Base-by-base conservation (phyloP, 306 rosid species). In the Luffa aegyptiaca region DNA sequence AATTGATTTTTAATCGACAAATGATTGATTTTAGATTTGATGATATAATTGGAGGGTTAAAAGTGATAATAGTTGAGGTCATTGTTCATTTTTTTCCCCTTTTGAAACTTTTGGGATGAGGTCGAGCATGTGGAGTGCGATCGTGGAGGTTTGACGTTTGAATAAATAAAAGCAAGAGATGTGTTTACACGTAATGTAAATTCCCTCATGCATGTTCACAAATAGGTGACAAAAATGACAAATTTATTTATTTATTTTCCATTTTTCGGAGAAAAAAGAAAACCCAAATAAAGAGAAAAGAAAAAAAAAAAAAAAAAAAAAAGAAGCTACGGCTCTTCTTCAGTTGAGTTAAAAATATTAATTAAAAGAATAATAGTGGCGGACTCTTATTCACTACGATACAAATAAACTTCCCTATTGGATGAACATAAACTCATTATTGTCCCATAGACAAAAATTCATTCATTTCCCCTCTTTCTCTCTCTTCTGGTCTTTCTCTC, bases 361-460 rank as follows among this genome's bases (percentile, higher is more conserved):
- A 26, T 49, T 26, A 26, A n/a, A 26, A 26, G 59, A 48, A 48
- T 2, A 68, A 42, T 8, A 65, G 26, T 18, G 20, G 39, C n/a
- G 21, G 73, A 65, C 48, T 65, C 72, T 65, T 65, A 41, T 37
- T 37, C 33, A 26, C 36, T 26, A 72, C 5, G 59, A 31, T 72
- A 72, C 57, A 72, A 48, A 49, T 73, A 14, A 75, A 75, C 35
- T 74, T 70, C 78, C 63, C 78, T 16, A 31, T 74, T 74, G 79
- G 79, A 52, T 75, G 79, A 75, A 52, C 79, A 52, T 53, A 75
- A n/a, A 37, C 79, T 33, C 78, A 75, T 75, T 75, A 75, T 51
- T 75, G 79, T 75, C 64, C 13, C 49, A 35, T 52, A 52, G 49
- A 35, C 79, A 75, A 52, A 75, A 75, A 33, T 75, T 75, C 79